phyloP scores from a whole-genome alignment of 495 filamentous ascomycete genomes.

The Achaetomiella virescens region DNA sequence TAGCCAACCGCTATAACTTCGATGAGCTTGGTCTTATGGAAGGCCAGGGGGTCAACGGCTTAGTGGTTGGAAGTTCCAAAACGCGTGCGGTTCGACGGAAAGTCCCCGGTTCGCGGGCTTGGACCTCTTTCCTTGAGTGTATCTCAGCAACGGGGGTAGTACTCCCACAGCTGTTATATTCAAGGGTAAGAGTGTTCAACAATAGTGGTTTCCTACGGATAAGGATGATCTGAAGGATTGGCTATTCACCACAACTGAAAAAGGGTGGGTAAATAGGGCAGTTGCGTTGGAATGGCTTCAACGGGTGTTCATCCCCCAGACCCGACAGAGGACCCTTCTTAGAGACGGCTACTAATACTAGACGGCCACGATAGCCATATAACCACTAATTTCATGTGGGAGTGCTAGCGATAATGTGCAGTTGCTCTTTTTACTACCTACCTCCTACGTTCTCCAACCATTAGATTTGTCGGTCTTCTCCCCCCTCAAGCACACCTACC shows the following conservation, averaged over 20 bases:
- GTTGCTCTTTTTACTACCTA: constrained; percentile 4
- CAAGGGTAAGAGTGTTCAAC: constrained; percentile 10
- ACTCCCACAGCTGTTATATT: constrained; percentile 1
- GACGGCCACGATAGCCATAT: constrained; percentile 22
- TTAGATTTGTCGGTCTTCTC: constrained; percentile 12
- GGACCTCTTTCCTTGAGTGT: constrained; percentile 7
- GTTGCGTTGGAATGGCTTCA: constrained; percentile 8
- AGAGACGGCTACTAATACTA: constrained; percentile 25
- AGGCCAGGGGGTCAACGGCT: not conserved
- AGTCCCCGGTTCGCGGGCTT: not conserved
- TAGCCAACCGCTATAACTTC: not conserved
- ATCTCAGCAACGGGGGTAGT: not conserved
- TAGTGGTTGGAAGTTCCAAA: constrained; percentile 1
- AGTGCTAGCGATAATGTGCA: constrained; percentile 11
- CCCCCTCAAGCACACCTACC: not conserved
- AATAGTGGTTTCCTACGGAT: constrained; percentile 2
- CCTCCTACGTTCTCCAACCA: constrained; percentile 22
- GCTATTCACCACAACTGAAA: constrained; percentile 3
- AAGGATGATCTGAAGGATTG: not conserved
- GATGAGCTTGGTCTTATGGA: constrained; percentile 2
- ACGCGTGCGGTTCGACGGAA: not conserved
- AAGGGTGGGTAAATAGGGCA: constrained; percentile 7
- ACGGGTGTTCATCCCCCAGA: constrained; percentile 12
- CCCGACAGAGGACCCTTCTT: constrained; percentile 9
- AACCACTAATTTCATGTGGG: constrained; percentile 8